Percentiles rank a stretch among this genome's conserved stretches.
Evolutionary conservation across 1,284 basidiomycete species (phyloP).

Genomic region (Ustilago sp.): DNA sequence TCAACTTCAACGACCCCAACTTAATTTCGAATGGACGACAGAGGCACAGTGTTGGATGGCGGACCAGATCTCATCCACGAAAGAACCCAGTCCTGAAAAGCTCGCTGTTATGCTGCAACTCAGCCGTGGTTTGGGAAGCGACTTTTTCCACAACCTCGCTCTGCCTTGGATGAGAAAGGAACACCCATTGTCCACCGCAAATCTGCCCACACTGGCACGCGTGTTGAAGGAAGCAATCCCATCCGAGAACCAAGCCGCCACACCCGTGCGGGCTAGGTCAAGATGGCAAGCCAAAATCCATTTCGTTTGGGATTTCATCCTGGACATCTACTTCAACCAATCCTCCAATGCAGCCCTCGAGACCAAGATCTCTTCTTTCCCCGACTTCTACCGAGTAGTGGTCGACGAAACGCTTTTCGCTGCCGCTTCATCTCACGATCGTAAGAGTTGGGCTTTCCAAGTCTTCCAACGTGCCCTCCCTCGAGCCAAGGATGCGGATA

Average conservation of each 20-base stretch:
- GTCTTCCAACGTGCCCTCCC: slow-evolving; percentile 85
- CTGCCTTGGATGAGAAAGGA: slow-evolving; percentile 76
- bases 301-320: slow-evolving; percentile 87
- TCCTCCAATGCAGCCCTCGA: slow-evolving; percentile 40
- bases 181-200: slow-evolving; percentile 77
- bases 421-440: slow-evolving; percentile 82
- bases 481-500: slow-evolving; percentile 76
- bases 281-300: slow-evolving; percentile 90
- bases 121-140: slow-evolving; percentile 32
- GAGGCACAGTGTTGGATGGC: slow-evolving; percentile 51
- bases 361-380: slow-evolving; percentile 77
- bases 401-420: slow-evolving; percentile 94
- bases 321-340: slow-evolving; percentile 78
- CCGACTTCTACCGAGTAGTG: slow-evolving; percentile 88
- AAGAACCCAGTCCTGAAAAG: slow-evolving; percentile 86
- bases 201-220: slow-evolving; percentile 78
- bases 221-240: slow-evolving; percentile 73
- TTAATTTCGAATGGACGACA: slow-evolving; percentile 37
- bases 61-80: slow-evolving; percentile 55
- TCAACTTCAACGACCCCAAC: slow-evolving; percentile 23
- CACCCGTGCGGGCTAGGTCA: slow-evolving; percentile 60
- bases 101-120: slow-evolving; percentile 82
- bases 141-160: slow-evolving; percentile 43
- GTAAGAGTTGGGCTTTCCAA: slow-evolving; percentile 96
- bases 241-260: slow-evolving; percentile 74